Conservation (phyloP, 75 land plant genomes). For the Picea glauca region DNA sequence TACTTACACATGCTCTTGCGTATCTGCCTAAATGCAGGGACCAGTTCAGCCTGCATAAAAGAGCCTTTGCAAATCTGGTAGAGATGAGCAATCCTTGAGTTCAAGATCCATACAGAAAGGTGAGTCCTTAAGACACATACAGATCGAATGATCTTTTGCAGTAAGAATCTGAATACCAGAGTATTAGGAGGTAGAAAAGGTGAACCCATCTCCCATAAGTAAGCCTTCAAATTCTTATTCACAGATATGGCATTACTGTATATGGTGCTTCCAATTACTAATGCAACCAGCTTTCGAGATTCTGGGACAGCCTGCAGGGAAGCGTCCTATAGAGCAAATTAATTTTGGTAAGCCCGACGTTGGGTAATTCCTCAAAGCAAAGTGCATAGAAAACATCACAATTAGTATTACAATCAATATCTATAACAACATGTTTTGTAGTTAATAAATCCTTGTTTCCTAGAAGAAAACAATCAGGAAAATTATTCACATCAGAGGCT, state of each 20-base stretch:
- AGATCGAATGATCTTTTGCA: constrained; percentile 75
- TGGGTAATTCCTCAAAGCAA: constrained; percentile 2
- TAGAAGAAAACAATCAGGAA: background rate
- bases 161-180: constrained; percentile 46
- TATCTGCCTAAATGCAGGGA: constrained; percentile 80
- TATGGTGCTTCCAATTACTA: constrained; percentile 63
- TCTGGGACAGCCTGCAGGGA: constrained; percentile 83
- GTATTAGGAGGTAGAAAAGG: constrained; percentile 80
- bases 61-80: constrained; percentile 73
- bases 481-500: background rate
- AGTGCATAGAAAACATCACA: background rate
- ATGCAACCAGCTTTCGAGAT: constrained; percentile 69
- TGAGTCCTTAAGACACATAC: constrained; percentile 93
- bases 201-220: constrained; percentile 93
- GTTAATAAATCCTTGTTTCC: background rate
- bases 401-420: background rate
- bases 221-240: constrained; percentile 72
- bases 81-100: constrained; percentile 47
- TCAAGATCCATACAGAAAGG: constrained; percentile 87
- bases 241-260: constrained; percentile 60
- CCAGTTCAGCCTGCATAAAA: constrained; percentile 70
- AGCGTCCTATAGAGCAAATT: constrained; percentile 58
- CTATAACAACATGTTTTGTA: background rate
- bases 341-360: constrained; percentile 3
- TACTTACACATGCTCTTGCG: constrained; percentile 59